Evolutionary conservation across 2,329 filamentous ascomycete species (phyloP).

Genomic region (Colletotrichum sp.): DNA sequence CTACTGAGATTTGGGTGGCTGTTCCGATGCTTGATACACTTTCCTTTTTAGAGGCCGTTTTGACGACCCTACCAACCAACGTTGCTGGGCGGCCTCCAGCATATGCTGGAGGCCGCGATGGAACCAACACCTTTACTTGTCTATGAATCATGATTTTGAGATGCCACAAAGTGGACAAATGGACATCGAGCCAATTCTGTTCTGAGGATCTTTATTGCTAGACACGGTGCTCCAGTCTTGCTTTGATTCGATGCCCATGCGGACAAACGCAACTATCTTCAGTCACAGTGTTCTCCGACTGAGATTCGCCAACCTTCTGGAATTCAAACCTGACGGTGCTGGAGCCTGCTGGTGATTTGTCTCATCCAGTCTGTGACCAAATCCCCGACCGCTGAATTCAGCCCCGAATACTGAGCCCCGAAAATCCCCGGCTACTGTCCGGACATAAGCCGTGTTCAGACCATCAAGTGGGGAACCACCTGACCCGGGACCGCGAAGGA

Average conservation of each 20-base stretch:
- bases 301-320: not conserved
- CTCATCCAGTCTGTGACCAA: not conserved
- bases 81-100: not conserved
- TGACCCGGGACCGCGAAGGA: not conserved
- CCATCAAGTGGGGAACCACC: not conserved
- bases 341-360: not conserved
- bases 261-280: not conserved
- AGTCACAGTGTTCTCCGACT: not conserved
- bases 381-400: not conserved
- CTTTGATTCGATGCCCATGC: not conserved
- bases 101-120: not conserved
- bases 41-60: not conserved
- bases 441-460: not conserved
- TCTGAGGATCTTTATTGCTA: not conserved
- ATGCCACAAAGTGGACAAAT: not conserved
- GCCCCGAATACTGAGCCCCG: not conserved
- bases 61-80: not conserved
- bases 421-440: not conserved
- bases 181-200: rapidly evolving
- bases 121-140: not conserved
- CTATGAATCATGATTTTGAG: not conserved
- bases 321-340: not conserved
- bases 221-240: not conserved
- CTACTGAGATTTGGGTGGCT: rapidly evolving
- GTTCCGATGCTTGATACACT: not conserved